A percentile compares a stretch with the other conserved stretches of the same genome.
Evolutionary conservation across 345 rosid species (phyloP).

Genomic region (Garcia nutans): DNA sequence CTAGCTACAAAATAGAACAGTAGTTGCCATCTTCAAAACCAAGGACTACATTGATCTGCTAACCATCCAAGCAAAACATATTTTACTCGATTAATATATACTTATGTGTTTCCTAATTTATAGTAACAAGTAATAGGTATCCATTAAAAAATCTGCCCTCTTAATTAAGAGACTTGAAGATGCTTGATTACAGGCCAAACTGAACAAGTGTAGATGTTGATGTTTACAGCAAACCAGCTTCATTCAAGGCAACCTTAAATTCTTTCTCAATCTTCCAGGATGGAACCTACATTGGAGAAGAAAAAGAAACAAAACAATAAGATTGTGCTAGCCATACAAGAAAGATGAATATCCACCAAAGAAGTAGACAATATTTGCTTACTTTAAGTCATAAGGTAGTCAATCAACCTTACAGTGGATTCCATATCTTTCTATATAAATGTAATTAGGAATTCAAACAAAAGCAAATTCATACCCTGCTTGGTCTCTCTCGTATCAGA

Average conservation of each 20-base stretch:
- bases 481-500: neutral
- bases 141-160: neutral
- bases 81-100: too few species aligned
- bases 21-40: too few species aligned
- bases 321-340: neutral
- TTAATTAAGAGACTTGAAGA: neutral
- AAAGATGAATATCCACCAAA: neutral
- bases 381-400: too few species aligned
- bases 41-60: too few species aligned
- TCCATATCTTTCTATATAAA: too few species aligned
- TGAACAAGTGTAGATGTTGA: too few species aligned
- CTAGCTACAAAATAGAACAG: too few species aligned
- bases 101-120: too few species aligned
- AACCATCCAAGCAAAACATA: too few species aligned
- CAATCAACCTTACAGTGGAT: too few species aligned
- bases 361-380: neutral
- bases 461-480: too few species aligned
- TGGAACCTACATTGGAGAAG: constrained; percentile 36
- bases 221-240: constrained; percentile 49
- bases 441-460: too few species aligned
- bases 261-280: constrained; percentile 47
- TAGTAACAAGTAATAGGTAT: neutral
- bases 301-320: neutral
- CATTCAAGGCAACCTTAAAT: constrained; percentile 44
- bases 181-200: neutral